Conservation (phyloP, 2,329 filamentous ascomycete genomes). For the Beauveria sp. region DNA sequence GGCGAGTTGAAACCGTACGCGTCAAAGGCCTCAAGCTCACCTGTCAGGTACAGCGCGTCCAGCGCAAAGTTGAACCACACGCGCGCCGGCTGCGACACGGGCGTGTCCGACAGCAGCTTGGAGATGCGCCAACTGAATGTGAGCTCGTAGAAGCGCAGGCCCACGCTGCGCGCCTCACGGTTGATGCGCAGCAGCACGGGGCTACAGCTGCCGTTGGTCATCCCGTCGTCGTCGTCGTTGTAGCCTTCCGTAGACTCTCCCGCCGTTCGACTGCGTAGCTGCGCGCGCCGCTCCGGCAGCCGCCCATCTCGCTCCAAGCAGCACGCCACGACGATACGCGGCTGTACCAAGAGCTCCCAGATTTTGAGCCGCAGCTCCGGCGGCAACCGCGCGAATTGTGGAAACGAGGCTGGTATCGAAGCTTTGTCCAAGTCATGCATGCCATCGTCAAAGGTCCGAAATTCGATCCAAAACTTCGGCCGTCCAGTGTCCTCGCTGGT, state of each 20-base stretch:
- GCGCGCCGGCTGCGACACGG: slow-evolving; percentile 26
- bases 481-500: slow-evolving; percentile 17
- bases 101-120: slow-evolving; percentile 27
- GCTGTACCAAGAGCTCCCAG: slow-evolving; percentile 37
- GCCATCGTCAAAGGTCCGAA: slow-evolving; percentile 36
- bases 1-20: slow-evolving; percentile 38
- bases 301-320: slow-evolving; percentile 29
- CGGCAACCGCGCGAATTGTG: slow-evolving; percentile 33
- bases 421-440: slow-evolving; percentile 14
- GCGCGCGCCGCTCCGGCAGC: slow-evolving; percentile 21
- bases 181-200: slow-evolving; percentile 38
- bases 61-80: slow-evolving; percentile 41
- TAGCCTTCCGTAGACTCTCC: neutral
- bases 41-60: slow-evolving; percentile 39
- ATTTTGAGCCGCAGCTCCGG: slow-evolving; percentile 40
- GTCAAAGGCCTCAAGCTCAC: slow-evolving; percentile 41
- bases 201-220: slow-evolving; percentile 12
- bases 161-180: slow-evolving; percentile 35
- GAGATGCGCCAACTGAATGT: slow-evolving; percentile 41
- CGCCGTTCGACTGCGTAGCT: slow-evolving; percentile 20
- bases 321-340: slow-evolving; percentile 36
- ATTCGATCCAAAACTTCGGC: slow-evolving; percentile 37
- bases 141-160: slow-evolving; percentile 35
- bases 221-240: slow-evolving; percentile 13
- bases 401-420: slow-evolving; percentile 19